A percentile compares a stretch with the other conserved stretches of the same genome.
Conservation (phyloP, 2,329 filamentous ascomycete species). For the Ophiobolus disseminans region DNA sequence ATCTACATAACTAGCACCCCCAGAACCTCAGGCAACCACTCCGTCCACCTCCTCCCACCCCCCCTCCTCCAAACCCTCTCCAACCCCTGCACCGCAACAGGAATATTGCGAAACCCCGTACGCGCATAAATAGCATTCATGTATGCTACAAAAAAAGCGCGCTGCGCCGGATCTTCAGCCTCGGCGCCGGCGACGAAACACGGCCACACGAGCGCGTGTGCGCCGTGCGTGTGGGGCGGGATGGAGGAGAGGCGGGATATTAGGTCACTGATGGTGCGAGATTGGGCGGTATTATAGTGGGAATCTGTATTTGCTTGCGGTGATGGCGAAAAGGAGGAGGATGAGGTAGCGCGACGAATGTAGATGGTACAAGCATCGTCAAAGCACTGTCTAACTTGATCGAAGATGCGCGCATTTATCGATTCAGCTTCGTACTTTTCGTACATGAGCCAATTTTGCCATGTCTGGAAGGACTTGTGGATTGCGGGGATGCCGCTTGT, state of each 20-base stretch:
- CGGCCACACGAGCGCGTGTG: conserved; percentile 28
- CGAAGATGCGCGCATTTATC: conserved; percentile 13
- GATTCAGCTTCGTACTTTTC: conserved; percentile 10
- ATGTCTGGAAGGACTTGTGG: conserved; percentile 11
- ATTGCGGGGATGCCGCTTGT: conserved; percentile 13
- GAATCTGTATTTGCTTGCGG: too few relatives aligned
- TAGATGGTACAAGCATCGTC: conserved; percentile 20
- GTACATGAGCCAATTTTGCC: conserved; percentile 19
- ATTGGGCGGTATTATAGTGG: conserved; percentile 3
- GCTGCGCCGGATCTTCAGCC: conserved; percentile 14
- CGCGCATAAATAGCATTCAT: conserved; percentile 22
- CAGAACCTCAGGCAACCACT: conserved; percentile 14
- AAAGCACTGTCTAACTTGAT: conserved; percentile 23
- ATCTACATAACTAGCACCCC: conserved; percentile 29
- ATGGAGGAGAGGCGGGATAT: conserved; percentile 16
- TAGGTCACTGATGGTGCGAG: conserved; percentile 12
- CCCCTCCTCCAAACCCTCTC: conserved; percentile 18
- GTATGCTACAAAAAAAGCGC: conserved; percentile 20
- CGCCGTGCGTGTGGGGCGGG: conserved; percentile 13
- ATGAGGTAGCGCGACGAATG: conserved; percentile 14
- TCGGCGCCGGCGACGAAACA: conserved; percentile 30
- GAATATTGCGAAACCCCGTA: conserved; percentile 28
- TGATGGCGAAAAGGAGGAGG: not conserved
- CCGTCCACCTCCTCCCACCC: conserved; percentile 15
- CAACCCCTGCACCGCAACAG: conserved; percentile 18